A percentile compares a stretch with the other conserved stretches of the same genome.
These are phyloP conservation scores for Populus hybrid DNA, from an alignment of 441 rosid genomes.

Conservation along the genomic window DNA sequence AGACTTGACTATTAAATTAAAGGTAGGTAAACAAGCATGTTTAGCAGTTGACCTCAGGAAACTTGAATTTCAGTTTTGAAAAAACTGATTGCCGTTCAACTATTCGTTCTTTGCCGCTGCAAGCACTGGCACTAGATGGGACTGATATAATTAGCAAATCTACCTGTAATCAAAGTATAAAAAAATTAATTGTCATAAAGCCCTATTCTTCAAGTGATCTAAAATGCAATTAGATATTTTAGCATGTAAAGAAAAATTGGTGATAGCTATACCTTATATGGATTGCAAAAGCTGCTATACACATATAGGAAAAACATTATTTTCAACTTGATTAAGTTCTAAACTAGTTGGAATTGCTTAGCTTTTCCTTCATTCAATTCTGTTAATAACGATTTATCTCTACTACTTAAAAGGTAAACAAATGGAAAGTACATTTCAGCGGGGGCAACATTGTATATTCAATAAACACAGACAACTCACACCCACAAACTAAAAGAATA, in stretches of 20 bases:
- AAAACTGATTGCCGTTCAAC: constrained; percentile 11
- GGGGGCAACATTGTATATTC: neutral
- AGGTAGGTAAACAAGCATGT: constrained; percentile 5
- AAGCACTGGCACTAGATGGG: constrained; percentile 50
- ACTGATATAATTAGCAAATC: constrained; percentile 72
- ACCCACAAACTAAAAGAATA: neutral
- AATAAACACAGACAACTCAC: neutral
- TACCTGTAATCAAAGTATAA: constrained; percentile 37
- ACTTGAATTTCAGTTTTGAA: constrained; percentile 12
- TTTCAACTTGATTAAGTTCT: neutral
- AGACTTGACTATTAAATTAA: constrained; percentile 9
- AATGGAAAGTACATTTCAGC: neutral
- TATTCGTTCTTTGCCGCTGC: neutral
- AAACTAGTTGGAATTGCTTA: neutral
- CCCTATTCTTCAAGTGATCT: neutral
- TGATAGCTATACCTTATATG: neutral
- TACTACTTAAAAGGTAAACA: neutral
- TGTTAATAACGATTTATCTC: neutral
- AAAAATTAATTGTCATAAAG: neutral
- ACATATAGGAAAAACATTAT: neutral
- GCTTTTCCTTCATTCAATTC: neutral
- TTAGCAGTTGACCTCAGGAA: constrained; percentile 19
- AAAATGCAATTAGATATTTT: neutral
- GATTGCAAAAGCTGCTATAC: neutral
- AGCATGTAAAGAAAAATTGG: neutral